Evolutionary conservation across 2,329 filamentous ascomycete species (phyloP).

Genomic region (Biscogniauxia sp.): DNA sequence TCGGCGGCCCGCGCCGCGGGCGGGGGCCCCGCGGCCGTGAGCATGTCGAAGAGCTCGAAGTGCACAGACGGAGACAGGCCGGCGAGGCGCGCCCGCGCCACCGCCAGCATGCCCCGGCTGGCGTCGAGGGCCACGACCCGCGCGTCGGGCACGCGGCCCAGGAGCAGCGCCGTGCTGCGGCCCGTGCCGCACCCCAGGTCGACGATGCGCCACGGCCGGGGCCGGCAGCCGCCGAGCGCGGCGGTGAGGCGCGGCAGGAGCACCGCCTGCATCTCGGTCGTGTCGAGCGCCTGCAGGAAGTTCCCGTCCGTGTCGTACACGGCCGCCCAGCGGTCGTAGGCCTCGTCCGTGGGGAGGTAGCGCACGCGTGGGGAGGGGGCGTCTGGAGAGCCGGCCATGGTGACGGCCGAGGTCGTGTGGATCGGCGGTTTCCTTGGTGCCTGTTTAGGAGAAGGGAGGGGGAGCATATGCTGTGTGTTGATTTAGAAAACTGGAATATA

Average conservation of each 20-base stretch:
- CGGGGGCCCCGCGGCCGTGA: slow-evolving; percentile 19
- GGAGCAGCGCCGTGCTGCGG: slow-evolving; percentile 57
- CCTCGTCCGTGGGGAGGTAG: slow-evolving; percentile 33
- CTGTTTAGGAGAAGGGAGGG: no score
- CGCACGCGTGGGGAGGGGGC: slow-evolving; percentile 21
- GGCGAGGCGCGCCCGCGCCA: slow-evolving; percentile 42
- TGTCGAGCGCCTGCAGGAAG: slow-evolving; percentile 63
- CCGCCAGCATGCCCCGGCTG: slow-evolving; percentile 54
- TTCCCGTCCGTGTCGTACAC: slow-evolving; percentile 66
- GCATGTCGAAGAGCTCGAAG: slow-evolving; percentile 41
- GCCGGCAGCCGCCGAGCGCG: slow-evolving; percentile 27
- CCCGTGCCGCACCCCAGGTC: slow-evolving; percentile 67
- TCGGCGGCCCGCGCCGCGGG: slow-evolving; percentile 31
- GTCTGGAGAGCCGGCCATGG: slow-evolving; percentile 1
- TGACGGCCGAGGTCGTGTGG: no score
- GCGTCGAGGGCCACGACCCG: slow-evolving; percentile 54
- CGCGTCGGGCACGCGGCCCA: slow-evolving; percentile 31
- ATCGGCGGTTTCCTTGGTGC: no score
- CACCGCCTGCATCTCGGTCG: slow-evolving; percentile 49
- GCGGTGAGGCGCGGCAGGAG: slow-evolving; percentile 49
- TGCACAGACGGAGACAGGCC: slow-evolving; percentile 2
- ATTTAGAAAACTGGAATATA: no score
- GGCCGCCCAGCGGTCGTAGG: slow-evolving; percentile 34
- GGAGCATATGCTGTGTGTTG: no score
- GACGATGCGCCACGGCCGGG: slow-evolving; percentile 42